These are phyloP conservation scores for Canavalia gladiata DNA, from an alignment of 306 rosid species.

Conservation along the genomic window DNA sequence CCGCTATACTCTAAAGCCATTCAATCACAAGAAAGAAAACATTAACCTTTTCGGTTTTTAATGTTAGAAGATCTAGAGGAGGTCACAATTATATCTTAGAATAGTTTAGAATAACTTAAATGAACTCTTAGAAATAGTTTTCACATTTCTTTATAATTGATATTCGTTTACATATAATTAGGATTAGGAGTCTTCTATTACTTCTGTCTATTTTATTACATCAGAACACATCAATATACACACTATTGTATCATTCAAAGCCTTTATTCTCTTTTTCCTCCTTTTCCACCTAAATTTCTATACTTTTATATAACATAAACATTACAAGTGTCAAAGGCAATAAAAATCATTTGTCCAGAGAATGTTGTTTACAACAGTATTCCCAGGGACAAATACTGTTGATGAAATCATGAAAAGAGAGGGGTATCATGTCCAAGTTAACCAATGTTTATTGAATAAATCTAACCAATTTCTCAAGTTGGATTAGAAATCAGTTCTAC, in stretches of 20 bases:
- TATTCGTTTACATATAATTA: too few relatives aligned
- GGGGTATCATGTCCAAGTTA: slow-evolving; percentile 28
- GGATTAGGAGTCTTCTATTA: too few relatives aligned
- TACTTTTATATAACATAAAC: background rate
- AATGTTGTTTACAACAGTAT: slow-evolving; percentile 14
- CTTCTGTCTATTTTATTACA: background rate
- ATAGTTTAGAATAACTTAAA: background rate
- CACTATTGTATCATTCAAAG: background rate
- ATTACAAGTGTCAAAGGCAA: slow-evolving; percentile 9
- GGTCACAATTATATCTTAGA: background rate
- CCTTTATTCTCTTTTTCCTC: background rate
- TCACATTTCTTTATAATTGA: too few relatives aligned
- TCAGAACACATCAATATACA: background rate
- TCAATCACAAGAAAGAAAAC: background rate
- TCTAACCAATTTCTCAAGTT: slow-evolving; percentile 5
- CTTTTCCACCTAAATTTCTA: background rate
- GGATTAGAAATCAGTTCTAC: slow-evolving; percentile 12
- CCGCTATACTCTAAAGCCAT: background rate
- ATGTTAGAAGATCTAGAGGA: background rate
- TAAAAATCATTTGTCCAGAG: background rate
- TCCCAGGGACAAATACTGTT: background rate
- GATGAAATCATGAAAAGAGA: slow-evolving; percentile 9
- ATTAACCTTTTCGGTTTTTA: background rate
- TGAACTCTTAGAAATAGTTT: background rate
- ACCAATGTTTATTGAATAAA: background rate